These are phyloP conservation scores for Pseudognaphalium luteoalbum DNA, from an alignment of 129 eudicot species.

Conservation along the genomic window DNA sequence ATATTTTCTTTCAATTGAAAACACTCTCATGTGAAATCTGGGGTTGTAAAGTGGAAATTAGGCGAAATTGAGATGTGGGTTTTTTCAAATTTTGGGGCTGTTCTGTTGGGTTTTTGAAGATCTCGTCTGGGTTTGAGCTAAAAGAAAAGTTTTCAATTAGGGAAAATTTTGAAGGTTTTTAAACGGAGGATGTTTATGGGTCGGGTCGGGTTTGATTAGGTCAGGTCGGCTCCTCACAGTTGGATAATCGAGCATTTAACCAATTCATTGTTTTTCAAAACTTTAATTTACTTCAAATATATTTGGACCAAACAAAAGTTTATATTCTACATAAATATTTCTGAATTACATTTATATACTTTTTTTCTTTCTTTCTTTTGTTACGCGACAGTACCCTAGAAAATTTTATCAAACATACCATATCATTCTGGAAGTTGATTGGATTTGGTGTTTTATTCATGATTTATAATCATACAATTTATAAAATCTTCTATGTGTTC, in stretches of 20 bases:
- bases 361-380: too few relatives aligned
- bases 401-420: too few relatives aligned
- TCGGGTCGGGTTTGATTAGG: slow-evolving; percentile 2
- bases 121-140: slow-evolving; percentile 36
- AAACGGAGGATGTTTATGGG: background rate
- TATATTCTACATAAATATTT: too few relatives aligned
- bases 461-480: too few relatives aligned
- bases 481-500: too few relatives aligned
- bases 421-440: too few relatives aligned
- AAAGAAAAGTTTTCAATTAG: slow-evolving; percentile 13
- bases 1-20: slow-evolving; percentile 28
- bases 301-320: too few relatives aligned
- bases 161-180: slow-evolving; percentile 24
- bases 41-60: background rate
- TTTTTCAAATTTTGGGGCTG: slow-evolving; percentile 18
- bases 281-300: background rate
- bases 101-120: slow-evolving; percentile 32
- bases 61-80: slow-evolving; percentile 15
- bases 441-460: too few relatives aligned
- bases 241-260: background rate
- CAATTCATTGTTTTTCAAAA: too few relatives aligned
- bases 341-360: too few relatives aligned
- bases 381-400: too few relatives aligned
- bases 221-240: background rate
- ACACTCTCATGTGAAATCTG: background rate